These are phyloP conservation scores for Oryza nivara DNA, from an alignment of 176 grass and related monocot genomes.

Conservation along the genomic window DNA sequence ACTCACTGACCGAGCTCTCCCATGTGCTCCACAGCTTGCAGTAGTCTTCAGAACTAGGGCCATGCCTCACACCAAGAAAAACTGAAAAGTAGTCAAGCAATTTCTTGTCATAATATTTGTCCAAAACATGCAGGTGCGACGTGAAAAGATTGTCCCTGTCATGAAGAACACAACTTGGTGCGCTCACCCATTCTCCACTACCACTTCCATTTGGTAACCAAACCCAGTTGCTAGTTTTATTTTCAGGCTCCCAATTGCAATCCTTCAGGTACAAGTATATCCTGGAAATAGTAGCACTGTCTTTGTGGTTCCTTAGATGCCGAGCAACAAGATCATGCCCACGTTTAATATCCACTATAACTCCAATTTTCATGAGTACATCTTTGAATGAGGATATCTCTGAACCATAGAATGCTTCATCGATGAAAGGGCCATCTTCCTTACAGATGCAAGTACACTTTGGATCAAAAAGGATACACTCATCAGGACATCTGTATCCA, in stretches of 20 bases:
- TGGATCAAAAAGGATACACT: conserved; percentile 63
- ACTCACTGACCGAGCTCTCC: conserved; percentile 39
- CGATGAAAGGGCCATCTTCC: conserved; percentile 72
- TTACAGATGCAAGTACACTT: conserved; percentile 32
- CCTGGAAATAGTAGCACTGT: conserved; percentile 48
- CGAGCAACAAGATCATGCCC: conserved; percentile 42
- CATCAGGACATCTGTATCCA: conserved; percentile 53
- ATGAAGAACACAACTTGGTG: conserved; percentile 47
- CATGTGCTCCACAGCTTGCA: conserved; percentile 59
- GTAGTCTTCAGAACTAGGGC: conserved; percentile 48
- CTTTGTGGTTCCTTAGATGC: conserved; percentile 51
- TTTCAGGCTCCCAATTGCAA: conserved; percentile 46
- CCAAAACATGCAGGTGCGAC: conserved; percentile 51
- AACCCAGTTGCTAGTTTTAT: conserved; percentile 46
- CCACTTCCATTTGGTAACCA: conserved; percentile 52
- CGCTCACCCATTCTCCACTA: conserved; percentile 59
- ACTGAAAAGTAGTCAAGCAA: conserved; percentile 53
- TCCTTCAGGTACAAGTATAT: conserved; percentile 62
- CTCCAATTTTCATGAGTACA: conserved; percentile 49
- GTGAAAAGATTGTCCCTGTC: conserved; percentile 55
- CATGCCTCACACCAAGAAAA: conserved; percentile 42
- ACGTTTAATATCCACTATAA: conserved; percentile 38
- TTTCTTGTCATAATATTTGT: conserved; percentile 55
- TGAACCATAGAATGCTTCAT: conserved; percentile 63
- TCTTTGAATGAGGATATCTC: conserved; percentile 47